Base-by-base conservation (phyloP, 106 monocot genomes). In the Platanthera guangdongensis region DNA sequence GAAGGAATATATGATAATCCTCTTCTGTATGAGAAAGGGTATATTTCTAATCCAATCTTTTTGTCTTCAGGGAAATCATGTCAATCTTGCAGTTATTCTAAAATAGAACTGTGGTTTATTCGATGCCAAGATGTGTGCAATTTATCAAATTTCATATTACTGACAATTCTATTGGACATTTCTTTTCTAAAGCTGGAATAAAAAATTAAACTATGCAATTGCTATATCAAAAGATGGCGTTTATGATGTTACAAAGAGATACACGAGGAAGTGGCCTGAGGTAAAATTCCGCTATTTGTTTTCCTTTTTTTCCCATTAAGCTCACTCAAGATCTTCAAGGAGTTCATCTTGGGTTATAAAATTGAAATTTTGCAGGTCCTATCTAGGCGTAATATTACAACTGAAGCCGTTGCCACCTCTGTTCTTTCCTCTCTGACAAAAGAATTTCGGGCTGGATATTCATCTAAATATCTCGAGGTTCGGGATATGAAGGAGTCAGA, bases 1-100 rank as follows among this genome's bases (percentile, higher is more conserved):
- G 95, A 96, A 87, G 96, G 89, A 75, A 67, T 78, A 78, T 97
- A 83, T 89, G 93, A 97, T 79, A 91, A 87, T 73, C 96, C 96
- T 82, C 70, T 97, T 4, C 65, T 97, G 78, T 97, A 97, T 77
- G 96, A 97, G 81, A 89, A 93, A 46, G 96, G 96, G 93, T 97
- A 92, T 30, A 22, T 62, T 79, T 45, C 52, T 39, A 59, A 59
- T 59, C 51, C 50, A 57, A 48, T 65, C 11, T 65, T n/a, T 51
- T 81, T 5, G 50, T 30, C n/a, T 81, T 75, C 55, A 9, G 8
- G 10, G 47, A 65, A 52, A 57, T n/a, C 25, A 32, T 50, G 15
- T 52, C 19, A 25, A 25, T 47, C 47, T 70, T 16, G 45, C 65
- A 70, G 15, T 45, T 16, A 47, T 47, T 48, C 47, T 70, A 46